phyloP scores from a whole-genome alignment of 495 filamentous ascomycete species.

The Xylaria intraflava region DNA sequence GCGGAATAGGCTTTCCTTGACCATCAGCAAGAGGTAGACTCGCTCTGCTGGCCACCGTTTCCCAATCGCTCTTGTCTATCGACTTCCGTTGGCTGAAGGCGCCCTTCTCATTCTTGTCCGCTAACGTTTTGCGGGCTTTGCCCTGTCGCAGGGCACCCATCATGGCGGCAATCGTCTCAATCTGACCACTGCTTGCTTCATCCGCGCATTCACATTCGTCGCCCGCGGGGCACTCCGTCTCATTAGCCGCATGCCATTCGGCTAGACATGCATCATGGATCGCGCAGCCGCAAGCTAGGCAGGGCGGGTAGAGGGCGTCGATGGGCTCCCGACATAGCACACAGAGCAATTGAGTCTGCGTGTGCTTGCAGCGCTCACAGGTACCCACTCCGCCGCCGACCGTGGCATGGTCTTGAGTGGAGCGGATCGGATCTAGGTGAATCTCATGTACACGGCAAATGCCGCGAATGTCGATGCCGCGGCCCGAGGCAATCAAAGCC shows the following conservation, averaged over 20 bases:
- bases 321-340: conserved; percentile 55
- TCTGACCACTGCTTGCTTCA: conserved; percentile 32
- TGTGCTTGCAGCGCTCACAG: conserved; percentile 45
- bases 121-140: conserved; percentile 19
- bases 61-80: conserved; percentile 30
- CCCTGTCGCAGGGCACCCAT: conserved; percentile 26
- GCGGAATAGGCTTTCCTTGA: conserved; percentile 15
- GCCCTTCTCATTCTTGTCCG: conserved; percentile 2
- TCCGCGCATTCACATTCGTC: conserved; percentile 44
- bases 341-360: conserved; percentile 50
- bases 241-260: conserved; percentile 43
- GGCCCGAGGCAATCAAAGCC: conserved; percentile 31
- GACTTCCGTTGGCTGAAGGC: conserved; percentile 14
- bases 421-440: conserved; percentile 45
- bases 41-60: conserved; percentile 24
- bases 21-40: conserved; percentile 19
- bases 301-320: conserved; percentile 50
- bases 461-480: conserved; percentile 53
- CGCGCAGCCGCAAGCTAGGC: conserved; percentile 56
- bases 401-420: conserved; percentile 29
- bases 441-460: conserved; percentile 53
- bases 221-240: conserved; percentile 41
- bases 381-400: conserved; percentile 48
- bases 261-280: conserved; percentile 49
- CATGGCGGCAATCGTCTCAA: conserved; percentile 38